Evolutionary conservation across 2,329 filamentous ascomycete species (phyloP).

Genomic region (Colletotrichum phormii): DNA sequence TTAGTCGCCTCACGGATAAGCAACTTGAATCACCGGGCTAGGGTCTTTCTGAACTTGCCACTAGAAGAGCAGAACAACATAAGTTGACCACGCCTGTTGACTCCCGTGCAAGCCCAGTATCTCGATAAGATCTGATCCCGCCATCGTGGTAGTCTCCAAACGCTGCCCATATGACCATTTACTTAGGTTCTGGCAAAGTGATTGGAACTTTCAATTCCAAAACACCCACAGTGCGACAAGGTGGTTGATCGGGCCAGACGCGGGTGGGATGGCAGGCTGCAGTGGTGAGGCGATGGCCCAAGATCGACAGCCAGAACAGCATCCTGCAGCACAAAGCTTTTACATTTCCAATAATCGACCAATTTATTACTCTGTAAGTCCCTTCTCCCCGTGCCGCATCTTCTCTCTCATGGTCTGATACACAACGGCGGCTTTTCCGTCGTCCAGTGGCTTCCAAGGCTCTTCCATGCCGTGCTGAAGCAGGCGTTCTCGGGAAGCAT

Average conservation of each 20-base stretch:
- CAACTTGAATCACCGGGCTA: conserved; percentile 17
- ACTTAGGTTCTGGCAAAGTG: too few relatives aligned
- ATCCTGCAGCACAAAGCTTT: conserved; percentile 17
- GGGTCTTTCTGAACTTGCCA: not conserved
- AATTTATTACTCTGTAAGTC: not conserved
- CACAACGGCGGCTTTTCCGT: conserved; percentile 1
- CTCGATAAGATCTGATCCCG: not conserved
- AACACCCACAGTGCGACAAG: not conserved
- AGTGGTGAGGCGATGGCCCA: conserved; percentile 15
- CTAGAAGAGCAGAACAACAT: not conserved
- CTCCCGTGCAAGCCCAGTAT: not conserved
- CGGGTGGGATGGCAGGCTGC: not conserved
- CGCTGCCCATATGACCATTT: too few relatives aligned
- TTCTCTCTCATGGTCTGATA: not conserved
- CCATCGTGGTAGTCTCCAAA: too few relatives aligned
- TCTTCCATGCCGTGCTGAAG: conserved; percentile 26
- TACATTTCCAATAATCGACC: conserved; percentile 3
- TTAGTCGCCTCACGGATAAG: conserved; percentile 9
- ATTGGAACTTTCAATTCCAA: not conserved
- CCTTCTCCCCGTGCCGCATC: not conserved
- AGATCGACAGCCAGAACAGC: conserved; percentile 12
- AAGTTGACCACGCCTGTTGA: not conserved
- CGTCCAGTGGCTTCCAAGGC: conserved; percentile 3
- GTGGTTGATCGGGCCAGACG: not conserved
- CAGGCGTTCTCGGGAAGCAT: conserved; percentile 18